phyloP scores from a whole-genome alignment of 1,284 basidiomycete genomes.

The Leucoagaricus sp. region DNA sequence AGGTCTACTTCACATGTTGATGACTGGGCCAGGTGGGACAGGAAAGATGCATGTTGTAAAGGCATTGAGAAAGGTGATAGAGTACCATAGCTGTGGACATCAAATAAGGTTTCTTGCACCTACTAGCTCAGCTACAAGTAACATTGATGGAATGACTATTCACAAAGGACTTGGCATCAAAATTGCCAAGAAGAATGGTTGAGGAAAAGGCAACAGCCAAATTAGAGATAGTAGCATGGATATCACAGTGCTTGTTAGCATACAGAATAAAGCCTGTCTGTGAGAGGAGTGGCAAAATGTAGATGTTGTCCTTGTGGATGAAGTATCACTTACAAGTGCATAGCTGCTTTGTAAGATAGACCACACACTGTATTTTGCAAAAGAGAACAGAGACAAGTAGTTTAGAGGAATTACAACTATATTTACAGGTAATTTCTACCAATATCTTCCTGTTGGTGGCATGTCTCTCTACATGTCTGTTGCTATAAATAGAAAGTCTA shows the following conservation, averaged over 20 bases:
- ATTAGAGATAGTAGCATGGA: slow-evolving; percentile 6
- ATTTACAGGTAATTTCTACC: slow-evolving; percentile 33
- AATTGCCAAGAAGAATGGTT: slow-evolving; percentile 6
- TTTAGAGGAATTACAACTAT: slow-evolving; percentile 35
- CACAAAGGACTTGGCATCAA: slow-evolving; percentile 23
- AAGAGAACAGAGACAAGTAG: slow-evolving; percentile 19
- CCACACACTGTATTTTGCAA: slow-evolving; percentile 25
- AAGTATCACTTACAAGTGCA: slow-evolving; percentile 31
- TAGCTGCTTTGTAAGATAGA: slow-evolving; percentile 26
- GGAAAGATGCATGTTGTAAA: slow-evolving; percentile 33
- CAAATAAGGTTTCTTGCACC: slow-evolving; percentile 27
- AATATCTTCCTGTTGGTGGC: slow-evolving; percentile 20
- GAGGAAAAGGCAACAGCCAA: slow-evolving; percentile 14
- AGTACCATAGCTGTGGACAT: slow-evolving; percentile 20
- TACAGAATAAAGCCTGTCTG: slow-evolving; percentile 8
- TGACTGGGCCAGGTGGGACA: slow-evolving; percentile 32
- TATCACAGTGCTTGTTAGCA: slow-evolving; percentile 2
- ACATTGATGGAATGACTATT: slow-evolving; percentile 12
- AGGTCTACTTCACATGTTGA: slow-evolving; percentile 21
- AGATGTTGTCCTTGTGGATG: slow-evolving; percentile 29
- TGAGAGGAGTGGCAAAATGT: slow-evolving; percentile 16
- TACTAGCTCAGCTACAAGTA: slow-evolving; percentile 29
- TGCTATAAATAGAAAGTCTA: not conserved
- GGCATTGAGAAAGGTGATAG: slow-evolving; percentile 25
- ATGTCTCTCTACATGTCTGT: slow-evolving; percentile 24